Conservation (phyloP, 2,329 filamentous ascomycete species). For the Aspergillus caelatus region DNA sequence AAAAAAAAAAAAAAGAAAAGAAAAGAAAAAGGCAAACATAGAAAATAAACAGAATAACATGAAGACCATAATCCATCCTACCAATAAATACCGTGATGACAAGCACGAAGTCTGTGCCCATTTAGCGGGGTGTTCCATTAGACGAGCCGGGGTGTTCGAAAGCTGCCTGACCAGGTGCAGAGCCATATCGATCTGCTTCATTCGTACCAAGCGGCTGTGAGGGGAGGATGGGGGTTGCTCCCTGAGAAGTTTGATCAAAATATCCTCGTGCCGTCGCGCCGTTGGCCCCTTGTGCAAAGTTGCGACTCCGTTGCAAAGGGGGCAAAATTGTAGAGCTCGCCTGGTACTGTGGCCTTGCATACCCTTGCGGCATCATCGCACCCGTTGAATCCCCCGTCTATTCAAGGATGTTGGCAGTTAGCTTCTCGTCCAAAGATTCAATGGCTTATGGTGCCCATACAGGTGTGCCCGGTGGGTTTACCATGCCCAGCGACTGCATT, state of each 20-base stretch:
- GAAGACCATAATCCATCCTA: conserved; percentile 9
- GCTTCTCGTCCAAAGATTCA: conserved; percentile 26
- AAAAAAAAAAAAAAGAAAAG: no score
- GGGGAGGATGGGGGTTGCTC: conserved; percentile 37
- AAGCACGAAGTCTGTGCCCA: conserved; percentile 6
- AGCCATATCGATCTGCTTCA: conserved; percentile 37
- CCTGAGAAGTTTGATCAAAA: conserved; percentile 37
- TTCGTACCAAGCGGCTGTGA: conserved; percentile 35
- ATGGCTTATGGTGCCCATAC: conserved; percentile 35
- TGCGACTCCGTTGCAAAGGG: conserved; percentile 38
- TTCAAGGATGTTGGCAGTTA: conserved; percentile 33
- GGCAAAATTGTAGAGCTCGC: conserved; percentile 37
- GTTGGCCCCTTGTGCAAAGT: conserved; percentile 33
- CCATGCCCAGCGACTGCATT: conserved; percentile 40
- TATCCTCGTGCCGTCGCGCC: conserved; percentile 32
- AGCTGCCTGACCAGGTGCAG: conserved; percentile 27
- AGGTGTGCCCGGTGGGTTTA: conserved; percentile 42
- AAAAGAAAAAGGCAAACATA: conserved; percentile 6
- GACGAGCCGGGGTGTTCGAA: conserved; percentile 36
- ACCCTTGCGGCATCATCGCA: conserved; percentile 41
- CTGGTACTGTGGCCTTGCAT: conserved; percentile 38
- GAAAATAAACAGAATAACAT: conserved; percentile 8
- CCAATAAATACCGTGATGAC: neutral
- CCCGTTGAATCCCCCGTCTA: conserved; percentile 41
- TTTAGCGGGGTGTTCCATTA: conserved; percentile 37